Evolutionary conservation across 1,139 yeast species (phyloP).

Genomic region (Suhomyces choctaworum): DNA sequence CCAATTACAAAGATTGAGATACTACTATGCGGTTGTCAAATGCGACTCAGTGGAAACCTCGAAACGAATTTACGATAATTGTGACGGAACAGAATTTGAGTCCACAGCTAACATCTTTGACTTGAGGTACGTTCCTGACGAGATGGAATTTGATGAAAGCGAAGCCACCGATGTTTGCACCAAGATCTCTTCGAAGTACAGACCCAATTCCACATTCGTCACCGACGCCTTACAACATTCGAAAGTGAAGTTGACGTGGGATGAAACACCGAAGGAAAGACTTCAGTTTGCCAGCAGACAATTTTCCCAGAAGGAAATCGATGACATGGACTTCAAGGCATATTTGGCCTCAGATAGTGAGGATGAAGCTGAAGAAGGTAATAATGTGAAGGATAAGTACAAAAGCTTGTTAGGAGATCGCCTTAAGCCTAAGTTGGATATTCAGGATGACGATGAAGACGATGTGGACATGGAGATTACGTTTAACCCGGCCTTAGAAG

Average conservation of each 20-base stretch:
- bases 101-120: slow-evolving; percentile 95
- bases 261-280: slow-evolving; percentile 94
- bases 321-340: slow-evolving; percentile 95
- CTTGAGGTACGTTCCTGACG: slow-evolving; percentile 89
- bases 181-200: slow-evolving; percentile 72
- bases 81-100: slow-evolving; percentile 96
- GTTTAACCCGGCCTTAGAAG: slow-evolving; percentile 84
- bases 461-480: slow-evolving; percentile 95
- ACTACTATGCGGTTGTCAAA: slow-evolving; percentile 88
- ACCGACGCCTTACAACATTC: slow-evolving; percentile 95
- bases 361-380: slow-evolving; percentile 38
- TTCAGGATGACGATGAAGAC: slow-evolving; percentile 46
- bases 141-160: slow-evolving; percentile 75
- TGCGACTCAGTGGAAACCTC: slow-evolving; percentile 81
- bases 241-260: slow-evolving; percentile 94
- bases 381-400: slow-evolving; percentile 58
- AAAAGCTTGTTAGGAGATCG: slow-evolving; percentile 58
- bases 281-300: slow-evolving; percentile 75
- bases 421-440: slow-evolving; percentile 31
- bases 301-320: slow-evolving; percentile 86
- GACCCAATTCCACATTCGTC: slow-evolving; percentile 75
- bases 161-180: slow-evolving; percentile 72
- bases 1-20: slow-evolving; percentile 83
- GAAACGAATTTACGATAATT: slow-evolving; percentile 70
- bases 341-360: slow-evolving; percentile 90